Evolutionary conservation across 2,329 filamentous ascomycete genomes (phyloP).

Genomic region (Talaromyces sp.): DNA sequence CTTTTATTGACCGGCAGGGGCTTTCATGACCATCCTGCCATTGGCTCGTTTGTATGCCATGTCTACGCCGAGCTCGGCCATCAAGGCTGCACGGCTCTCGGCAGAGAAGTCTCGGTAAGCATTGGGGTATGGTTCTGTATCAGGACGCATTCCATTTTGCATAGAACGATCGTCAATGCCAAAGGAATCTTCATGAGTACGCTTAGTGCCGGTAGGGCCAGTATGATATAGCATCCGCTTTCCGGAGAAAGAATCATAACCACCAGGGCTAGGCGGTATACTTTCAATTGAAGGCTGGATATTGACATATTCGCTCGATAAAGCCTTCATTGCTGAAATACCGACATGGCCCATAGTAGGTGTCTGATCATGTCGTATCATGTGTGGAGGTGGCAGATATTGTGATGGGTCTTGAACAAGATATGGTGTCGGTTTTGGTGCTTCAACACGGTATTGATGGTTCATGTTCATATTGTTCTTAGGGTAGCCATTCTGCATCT

Average conservation of each 20-base stretch:
- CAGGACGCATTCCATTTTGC: conserved; percentile 49
- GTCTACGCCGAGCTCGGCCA: conserved; percentile 29
- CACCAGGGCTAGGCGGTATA: conserved; percentile 21
- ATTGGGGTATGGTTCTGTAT: conserved; percentile 29
- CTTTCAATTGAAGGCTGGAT: conserved; percentile 29
- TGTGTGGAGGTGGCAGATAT: conserved; percentile 31
- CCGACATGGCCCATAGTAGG: neutral
- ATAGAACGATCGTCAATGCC: conserved; percentile 44
- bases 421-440: conserved; percentile 32
- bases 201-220: conserved; percentile 33
- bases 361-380: conserved; percentile 24
- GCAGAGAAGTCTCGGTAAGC: conserved; percentile 30
- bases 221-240: conserved; percentile 38
- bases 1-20: conserved; percentile 25
- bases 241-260: conserved; percentile 26
- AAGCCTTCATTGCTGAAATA: conserved; percentile 42
- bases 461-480: conserved; percentile 28
- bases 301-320: conserved; percentile 32
- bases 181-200: conserved; percentile 43
- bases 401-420: conserved; percentile 42
- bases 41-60: conserved; percentile 43
- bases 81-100: conserved; percentile 26
- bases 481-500: conserved; percentile 30
- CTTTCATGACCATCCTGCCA: conserved; percentile 37
- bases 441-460: conserved; percentile 30